phyloP scores from a whole-genome alignment of 164 flowering plant genomes.

The Saururus chinensis region DNA sequence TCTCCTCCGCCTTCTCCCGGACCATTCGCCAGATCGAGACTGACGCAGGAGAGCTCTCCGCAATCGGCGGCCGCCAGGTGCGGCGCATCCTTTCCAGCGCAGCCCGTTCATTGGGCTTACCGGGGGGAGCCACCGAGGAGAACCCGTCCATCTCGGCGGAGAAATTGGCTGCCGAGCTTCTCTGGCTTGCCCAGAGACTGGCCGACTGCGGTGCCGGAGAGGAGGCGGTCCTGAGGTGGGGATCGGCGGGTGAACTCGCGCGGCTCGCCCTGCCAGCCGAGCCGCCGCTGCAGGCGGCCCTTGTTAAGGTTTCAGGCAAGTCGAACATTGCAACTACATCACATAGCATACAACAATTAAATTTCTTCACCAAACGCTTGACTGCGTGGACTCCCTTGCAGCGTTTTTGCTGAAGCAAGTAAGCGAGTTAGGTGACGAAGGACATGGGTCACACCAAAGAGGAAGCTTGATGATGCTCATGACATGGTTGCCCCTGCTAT shows the following conservation, averaged over 20 bases:
- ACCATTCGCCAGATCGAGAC: conserved; percentile 44
- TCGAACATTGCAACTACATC: not conserved
- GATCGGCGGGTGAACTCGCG: conserved; percentile 50
- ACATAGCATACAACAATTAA: not conserved
- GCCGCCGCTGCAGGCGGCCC: conserved; percentile 48
- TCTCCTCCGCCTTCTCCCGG: conserved; percentile 48
- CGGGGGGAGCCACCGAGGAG: conserved; percentile 1
- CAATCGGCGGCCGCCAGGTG: not conserved
- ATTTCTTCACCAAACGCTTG: not conserved
- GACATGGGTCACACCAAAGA: conserved; percentile 8
- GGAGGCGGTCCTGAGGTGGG: conserved; percentile 59
- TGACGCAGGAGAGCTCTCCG: not conserved
- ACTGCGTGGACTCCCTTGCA: conserved; percentile 10
- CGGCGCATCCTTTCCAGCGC: not conserved
- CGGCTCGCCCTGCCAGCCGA: conserved; percentile 50
- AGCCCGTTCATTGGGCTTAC: conserved; percentile 12
- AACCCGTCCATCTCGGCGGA: conserved; percentile 28
- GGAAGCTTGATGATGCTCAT: conserved; percentile 41
- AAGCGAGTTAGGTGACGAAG: conserved; percentile 29
- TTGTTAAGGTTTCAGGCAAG: conserved; percentile 60
- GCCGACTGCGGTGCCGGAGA: conserved; percentile 43
- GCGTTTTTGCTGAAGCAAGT: conserved; percentile 62
- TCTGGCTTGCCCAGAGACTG: conserved; percentile 70
- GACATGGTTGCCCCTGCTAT: conserved; percentile 80
- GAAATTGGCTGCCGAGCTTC: conserved; percentile 77